Percentiles rank a stretch among this genome's conserved stretches.
These are phyloP conservation scores for Physcia stellaris DNA, from an alignment of 495 filamentous ascomycete genomes.

Conservation along the genomic window DNA sequence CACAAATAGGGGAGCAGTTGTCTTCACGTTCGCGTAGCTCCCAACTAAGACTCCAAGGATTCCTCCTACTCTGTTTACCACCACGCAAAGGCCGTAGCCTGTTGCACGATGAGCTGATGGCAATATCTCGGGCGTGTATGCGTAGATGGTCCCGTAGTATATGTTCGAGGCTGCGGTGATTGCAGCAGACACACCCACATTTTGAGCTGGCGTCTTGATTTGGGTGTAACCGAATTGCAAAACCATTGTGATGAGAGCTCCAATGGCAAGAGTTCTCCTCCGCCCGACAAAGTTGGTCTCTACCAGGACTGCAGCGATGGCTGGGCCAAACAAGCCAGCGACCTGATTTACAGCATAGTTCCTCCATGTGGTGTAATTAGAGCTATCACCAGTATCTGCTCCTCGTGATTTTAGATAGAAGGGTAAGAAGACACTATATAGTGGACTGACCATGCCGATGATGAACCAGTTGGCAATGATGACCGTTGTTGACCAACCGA, in stretches of 20 bases:
- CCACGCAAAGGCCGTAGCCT: conserved; percentile 26
- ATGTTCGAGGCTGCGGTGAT: conserved; percentile 31
- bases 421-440: conserved; percentile 57
- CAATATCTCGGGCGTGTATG: conserved; percentile 31
- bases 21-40: too few species aligned
- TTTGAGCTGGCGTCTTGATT: conserved; percentile 26
- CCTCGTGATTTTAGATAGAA: conserved; percentile 33
- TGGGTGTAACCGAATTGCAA: conserved; percentile 33
- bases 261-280: conserved; percentile 25
- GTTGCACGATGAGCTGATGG: conserved; percentile 29
- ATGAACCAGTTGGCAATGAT: conserved; percentile 61
- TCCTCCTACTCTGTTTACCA: too few species aligned
- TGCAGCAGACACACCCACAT: conserved; percentile 26
- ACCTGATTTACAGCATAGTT: conserved; percentile 40
- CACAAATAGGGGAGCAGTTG: too few species aligned
- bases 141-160: conserved; percentile 34
- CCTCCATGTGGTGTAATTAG: conserved; percentile 47
- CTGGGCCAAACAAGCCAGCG: conserved; percentile 25
- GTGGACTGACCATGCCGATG: conserved; percentile 53
- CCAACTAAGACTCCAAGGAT: too few species aligned
- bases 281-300: conserved; percentile 23
- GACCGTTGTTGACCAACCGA: conserved; percentile 45
- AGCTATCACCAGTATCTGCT: conserved; percentile 28
- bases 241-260: conserved; percentile 27
- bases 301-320: conserved; percentile 25